phyloP scores from a whole-genome alignment of 1,284 basidiomycete genomes.

The Melampsora americana region DNA sequence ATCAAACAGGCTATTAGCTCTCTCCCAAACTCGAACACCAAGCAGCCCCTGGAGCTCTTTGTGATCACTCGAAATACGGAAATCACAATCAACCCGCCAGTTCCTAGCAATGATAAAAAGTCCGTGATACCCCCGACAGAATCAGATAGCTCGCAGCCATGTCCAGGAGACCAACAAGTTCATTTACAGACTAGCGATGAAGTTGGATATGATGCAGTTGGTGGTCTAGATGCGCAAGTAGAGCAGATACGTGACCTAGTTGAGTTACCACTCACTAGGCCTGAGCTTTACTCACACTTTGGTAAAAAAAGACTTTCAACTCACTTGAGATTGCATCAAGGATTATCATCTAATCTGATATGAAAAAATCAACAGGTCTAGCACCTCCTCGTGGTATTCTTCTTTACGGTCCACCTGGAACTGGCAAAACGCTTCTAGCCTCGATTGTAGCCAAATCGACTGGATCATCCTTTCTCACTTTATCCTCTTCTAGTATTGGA shows the following conservation, averaged over 20 bases:
- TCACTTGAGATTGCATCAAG: not conserved
- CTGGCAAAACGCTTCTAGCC: conserved; percentile 54
- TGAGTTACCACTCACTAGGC: conserved; percentile 84
- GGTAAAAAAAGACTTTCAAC: conserved; percentile 58
- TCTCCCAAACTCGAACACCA: not conserved
- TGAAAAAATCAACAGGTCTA: conserved; percentile 43
- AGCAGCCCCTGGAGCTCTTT: conserved; percentile 15
- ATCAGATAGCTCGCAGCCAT: not conserved
- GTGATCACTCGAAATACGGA: conserved; percentile 21
- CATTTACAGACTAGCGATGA: not conserved
- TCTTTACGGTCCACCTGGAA: conserved; percentile 54
- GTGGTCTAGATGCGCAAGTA: conserved; percentile 84
- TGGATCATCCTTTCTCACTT: conserved; percentile 50
- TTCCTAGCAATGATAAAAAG: not conserved
- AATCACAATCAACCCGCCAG: conserved; percentile 7
- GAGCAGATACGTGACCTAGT: conserved; percentile 85
- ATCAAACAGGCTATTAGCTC: not conserved
- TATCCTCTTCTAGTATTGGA: conserved; percentile 51
- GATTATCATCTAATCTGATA: not conserved
- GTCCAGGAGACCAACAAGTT: not conserved
- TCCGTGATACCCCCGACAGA: not conserved
- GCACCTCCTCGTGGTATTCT: conserved; percentile 52
- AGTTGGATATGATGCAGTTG: conserved; percentile 65
- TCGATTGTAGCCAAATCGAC: conserved; percentile 51
- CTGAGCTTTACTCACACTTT: conserved; percentile 83